phyloP scores from a whole-genome alignment of 2,329 filamentous ascomycete species.

The Aureobasidium leucospermi region DNA sequence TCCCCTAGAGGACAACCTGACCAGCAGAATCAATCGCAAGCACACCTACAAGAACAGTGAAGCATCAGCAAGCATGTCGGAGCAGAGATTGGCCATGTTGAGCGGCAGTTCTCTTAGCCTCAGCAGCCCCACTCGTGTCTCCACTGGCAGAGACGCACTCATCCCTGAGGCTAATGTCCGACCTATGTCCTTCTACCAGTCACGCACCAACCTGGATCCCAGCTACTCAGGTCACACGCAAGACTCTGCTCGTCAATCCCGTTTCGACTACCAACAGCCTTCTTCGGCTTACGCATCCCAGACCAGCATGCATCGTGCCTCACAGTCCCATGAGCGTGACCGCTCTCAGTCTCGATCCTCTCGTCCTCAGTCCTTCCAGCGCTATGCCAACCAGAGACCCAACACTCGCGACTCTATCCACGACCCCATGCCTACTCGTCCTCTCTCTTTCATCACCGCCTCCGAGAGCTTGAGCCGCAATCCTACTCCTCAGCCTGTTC shows the following conservation, averaged over 20 bases:
- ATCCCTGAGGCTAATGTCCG: conserved; percentile 32
- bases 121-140: conserved; percentile 29
- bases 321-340: conserved; percentile 3
- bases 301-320: conserved; percentile 21
- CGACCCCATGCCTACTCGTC: conserved; percentile 14
- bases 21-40: conserved; percentile 51
- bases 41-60: conserved; percentile 70
- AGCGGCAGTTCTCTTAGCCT: conserved; percentile 38
- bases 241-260: conserved; percentile 36
- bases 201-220: conserved; percentile 55
- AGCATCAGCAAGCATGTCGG: conserved; percentile 38
- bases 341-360: conserved; percentile 13
- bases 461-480: background rate
- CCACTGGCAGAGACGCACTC: conserved; percentile 34
- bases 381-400: conserved; percentile 1
- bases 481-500: conserved; percentile 10
- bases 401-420: background rate
- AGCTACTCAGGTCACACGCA: conserved; percentile 46
- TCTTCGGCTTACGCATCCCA: background rate
- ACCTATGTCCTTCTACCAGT: conserved; percentile 73
- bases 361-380: conserved; percentile 13
- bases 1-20: conserved; percentile 78
- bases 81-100: conserved; percentile 54
- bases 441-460: conserved; percentile 12
- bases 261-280: conserved; percentile 40